phyloP scores from a whole-genome alignment of 371 early-diverging fungal species.

The Saksenaea vasiformis region DNA sequence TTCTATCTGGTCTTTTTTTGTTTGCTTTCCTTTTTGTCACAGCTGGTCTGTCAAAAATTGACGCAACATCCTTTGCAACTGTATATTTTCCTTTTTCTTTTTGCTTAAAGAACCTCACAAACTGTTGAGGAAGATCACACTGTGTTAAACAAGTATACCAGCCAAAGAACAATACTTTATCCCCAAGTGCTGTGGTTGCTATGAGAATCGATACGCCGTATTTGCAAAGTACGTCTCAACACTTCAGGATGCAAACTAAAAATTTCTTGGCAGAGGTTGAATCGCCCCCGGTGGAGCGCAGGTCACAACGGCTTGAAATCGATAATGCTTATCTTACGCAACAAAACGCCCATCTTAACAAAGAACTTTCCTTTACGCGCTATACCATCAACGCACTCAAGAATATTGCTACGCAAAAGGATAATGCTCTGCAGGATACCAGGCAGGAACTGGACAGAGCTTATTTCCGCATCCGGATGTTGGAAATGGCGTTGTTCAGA shows the following conservation, averaged over 20 bases:
- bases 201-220: slow-evolving; percentile 1
- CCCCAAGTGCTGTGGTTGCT: slow-evolving; percentile 1
- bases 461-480: slow-evolving; percentile 38
- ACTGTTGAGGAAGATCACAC: not conserved
- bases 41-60: slow-evolving; percentile 7
- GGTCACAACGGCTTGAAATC: slow-evolving; percentile 34
- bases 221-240: not conserved
- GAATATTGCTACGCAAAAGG: slow-evolving; percentile 42
- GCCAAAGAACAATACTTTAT: not conserved
- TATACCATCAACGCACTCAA: slow-evolving; percentile 48
- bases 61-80: slow-evolving; percentile 3
- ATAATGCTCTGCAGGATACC: slow-evolving; percentile 35
- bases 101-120: not conserved
- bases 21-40: slow-evolving; percentile 6
- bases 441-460: slow-evolving; percentile 56
- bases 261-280: not conserved
- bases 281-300: not conserved
- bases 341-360: slow-evolving; percentile 42
- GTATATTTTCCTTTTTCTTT: not conserved
- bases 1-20: slow-evolving; percentile 2
- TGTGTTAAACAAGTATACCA: slow-evolving; percentile 1
- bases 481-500: slow-evolving; percentile 28
- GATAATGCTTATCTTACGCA: slow-evolving; percentile 43
- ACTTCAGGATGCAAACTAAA: not conserved
- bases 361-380: slow-evolving; percentile 43